phyloP scores from a whole-genome alignment of 371 early-diverging fungal species.

The Apophysomyces ossiformis region DNA sequence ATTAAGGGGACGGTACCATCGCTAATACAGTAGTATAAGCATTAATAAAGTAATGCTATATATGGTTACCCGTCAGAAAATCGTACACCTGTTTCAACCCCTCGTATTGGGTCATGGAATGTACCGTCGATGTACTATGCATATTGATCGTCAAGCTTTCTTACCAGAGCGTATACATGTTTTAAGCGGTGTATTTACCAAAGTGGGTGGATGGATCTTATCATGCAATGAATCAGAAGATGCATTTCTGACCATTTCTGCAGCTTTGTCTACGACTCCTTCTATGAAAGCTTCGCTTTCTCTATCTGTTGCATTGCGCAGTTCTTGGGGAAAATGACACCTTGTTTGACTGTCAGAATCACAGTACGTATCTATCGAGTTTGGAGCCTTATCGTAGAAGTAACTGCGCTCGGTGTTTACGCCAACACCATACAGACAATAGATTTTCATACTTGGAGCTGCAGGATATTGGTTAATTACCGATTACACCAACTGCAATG shows the following conservation, averaged over 20 bases:
- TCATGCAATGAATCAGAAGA: neutral
- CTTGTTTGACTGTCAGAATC: neutral
- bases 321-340: neutral
- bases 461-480: neutral
- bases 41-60: neutral
- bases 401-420: constrained; percentile 83
- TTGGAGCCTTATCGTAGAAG: constrained; percentile 47
- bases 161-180: constrained; percentile 3
- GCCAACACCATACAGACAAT: constrained; percentile 86
- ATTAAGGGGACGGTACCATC: constrained; percentile 94
- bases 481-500: neutral
- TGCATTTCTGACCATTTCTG: neutral
- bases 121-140: constrained; percentile 50
- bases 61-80: constrained; percentile 53
- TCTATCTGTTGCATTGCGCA: neutral
- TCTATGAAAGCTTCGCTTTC: constrained; percentile 9
- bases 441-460: constrained; percentile 79
- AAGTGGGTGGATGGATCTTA: neutral
- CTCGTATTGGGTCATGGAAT: constrained; percentile 38
- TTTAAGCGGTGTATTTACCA: neutral
- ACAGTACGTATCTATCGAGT: constrained; percentile 10
- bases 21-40: constrained; percentile 43
- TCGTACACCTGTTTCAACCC: constrained; percentile 61
- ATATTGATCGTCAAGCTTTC: neutral
- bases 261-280: constrained; percentile 1